A percentile compares a stretch with the other conserved stretches of the same genome.
Conservation (phyloP, 192 early-diverging fungal species). For the Piromyces finnis region DNA sequence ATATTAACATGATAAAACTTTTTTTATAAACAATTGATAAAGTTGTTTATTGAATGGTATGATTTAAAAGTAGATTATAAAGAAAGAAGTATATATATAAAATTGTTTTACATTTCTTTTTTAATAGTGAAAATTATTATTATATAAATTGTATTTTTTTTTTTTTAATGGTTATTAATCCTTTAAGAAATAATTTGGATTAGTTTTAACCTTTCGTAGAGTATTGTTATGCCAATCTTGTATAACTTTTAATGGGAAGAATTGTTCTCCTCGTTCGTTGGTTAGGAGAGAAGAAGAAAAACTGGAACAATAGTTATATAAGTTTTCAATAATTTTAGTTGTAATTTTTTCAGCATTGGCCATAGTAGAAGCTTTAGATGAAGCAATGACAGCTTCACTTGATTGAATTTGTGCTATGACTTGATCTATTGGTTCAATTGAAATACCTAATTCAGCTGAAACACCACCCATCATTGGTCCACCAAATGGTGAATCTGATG, state of each 20-base stretch:
- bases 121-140: no score
- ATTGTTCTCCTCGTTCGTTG: conserved; percentile 10
- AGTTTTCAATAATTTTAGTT: conserved; percentile 12
- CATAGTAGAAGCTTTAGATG: not conserved
- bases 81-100: no score
- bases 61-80: no score
- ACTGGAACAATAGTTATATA: conserved; percentile 23
- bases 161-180: no score
- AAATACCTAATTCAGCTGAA: conserved; percentile 69
- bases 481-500: conserved; percentile 9
- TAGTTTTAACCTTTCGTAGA: conserved; percentile 49
- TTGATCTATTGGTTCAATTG: conserved; percentile 65
- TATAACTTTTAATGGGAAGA: conserved; percentile 13
- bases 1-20: no score
- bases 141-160: no score
- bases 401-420: conserved; percentile 37
- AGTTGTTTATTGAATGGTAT: no score
- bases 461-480: conserved; percentile 10
- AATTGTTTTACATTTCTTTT: no score
- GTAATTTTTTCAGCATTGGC: not conserved
- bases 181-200: conserved; percentile 28
- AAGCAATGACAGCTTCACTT: conserved; percentile 11
- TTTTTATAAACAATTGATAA: no score
- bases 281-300: conserved; percentile 27
- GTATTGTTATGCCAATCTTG: conserved; percentile 67